phyloP scores from a whole-genome alignment of 805 yeast species.

The Candida nanaspora region DNA sequence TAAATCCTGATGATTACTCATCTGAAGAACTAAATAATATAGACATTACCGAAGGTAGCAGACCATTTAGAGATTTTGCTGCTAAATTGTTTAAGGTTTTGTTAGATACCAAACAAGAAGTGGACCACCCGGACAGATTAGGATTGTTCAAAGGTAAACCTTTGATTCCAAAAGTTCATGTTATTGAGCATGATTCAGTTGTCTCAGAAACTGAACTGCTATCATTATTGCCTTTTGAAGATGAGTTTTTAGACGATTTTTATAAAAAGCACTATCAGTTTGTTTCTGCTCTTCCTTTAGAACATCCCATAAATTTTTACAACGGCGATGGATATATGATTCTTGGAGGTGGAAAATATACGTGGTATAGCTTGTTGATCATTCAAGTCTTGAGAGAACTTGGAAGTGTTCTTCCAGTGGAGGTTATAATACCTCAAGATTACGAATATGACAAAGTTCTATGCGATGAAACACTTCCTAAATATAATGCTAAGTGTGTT shows the following conservation, averaged over 20 bases:
- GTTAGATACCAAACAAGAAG: constrained; percentile 4
- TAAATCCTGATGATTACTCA: neutral
- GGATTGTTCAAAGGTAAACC: constrained; percentile 11
- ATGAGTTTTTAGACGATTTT: constrained; percentile 38
- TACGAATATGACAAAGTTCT: constrained; percentile 32
- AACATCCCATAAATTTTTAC: constrained; percentile 16
- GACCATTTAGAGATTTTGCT: constrained; percentile 7
- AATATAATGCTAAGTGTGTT: constrained; percentile 35
- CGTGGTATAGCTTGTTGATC: constrained; percentile 33
- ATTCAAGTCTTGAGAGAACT: constrained; percentile 34
- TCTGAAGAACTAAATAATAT: neutral
- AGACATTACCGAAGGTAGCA: constrained; percentile 4
- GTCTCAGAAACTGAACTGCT: constrained; percentile 4
- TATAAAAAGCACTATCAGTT: constrained; percentile 39
- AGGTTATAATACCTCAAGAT: constrained; percentile 32
- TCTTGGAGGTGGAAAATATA: constrained; percentile 37
- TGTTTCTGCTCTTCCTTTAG: constrained; percentile 39
- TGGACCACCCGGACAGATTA: constrained; percentile 15
- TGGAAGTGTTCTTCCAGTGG: constrained; percentile 37
- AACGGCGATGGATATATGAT: constrained; percentile 28
- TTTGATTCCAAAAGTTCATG: constrained; percentile 14
- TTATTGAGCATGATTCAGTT: constrained; percentile 6
- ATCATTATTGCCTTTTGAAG: constrained; percentile 6
- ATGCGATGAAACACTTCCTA: constrained; percentile 32
- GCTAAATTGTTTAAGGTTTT: constrained; percentile 5